Evolutionary conservation across 805 yeast species (phyloP).

Genomic region (Hanseniaspora osmophila): DNA sequence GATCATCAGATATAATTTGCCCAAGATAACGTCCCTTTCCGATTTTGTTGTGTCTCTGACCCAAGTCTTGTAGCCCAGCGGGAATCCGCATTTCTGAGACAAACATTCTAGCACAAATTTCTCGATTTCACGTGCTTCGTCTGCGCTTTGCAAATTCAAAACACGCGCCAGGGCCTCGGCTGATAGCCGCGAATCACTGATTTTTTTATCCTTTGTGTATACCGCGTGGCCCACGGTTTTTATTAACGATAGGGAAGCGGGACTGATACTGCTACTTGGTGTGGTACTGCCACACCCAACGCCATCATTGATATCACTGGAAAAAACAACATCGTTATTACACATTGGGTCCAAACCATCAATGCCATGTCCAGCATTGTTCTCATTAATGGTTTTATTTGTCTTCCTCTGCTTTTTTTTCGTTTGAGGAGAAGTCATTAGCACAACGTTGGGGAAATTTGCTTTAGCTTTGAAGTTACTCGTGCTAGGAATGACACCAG

Average conservation of each 20-base stretch:
- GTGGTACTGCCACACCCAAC: too few relatives aligned
- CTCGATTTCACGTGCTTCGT: constrained; percentile 45
- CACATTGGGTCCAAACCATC: too few relatives aligned
- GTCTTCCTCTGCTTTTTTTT: too few relatives aligned
- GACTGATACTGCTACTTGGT: too few relatives aligned
- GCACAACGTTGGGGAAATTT: too few relatives aligned
- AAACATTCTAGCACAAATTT: constrained; percentile 37
- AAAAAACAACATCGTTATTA: too few relatives aligned
- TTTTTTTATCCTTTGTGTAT: constrained; percentile 8
- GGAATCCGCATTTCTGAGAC: constrained; percentile 47
- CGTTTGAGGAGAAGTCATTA: too few relatives aligned
- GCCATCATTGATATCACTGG: too few relatives aligned
- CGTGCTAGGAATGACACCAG: too few relatives aligned
- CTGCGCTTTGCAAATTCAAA: constrained; percentile 32
- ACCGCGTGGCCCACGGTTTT: neutral
- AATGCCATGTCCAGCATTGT: too few relatives aligned
- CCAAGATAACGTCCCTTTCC: constrained; percentile 35
- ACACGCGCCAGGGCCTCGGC: constrained; percentile 41
- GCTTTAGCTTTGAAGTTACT: too few relatives aligned
- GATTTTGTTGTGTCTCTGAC: constrained; percentile 55
- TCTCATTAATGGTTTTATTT: too few relatives aligned
- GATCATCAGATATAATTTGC: constrained; percentile 34
- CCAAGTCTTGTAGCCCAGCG: constrained; percentile 72
- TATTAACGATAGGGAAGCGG: neutral
- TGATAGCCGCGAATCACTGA: constrained; percentile 42